phyloP scores from a whole-genome alignment of 2,329 filamentous ascomycete genomes.

The Monilinia polystroma region DNA sequence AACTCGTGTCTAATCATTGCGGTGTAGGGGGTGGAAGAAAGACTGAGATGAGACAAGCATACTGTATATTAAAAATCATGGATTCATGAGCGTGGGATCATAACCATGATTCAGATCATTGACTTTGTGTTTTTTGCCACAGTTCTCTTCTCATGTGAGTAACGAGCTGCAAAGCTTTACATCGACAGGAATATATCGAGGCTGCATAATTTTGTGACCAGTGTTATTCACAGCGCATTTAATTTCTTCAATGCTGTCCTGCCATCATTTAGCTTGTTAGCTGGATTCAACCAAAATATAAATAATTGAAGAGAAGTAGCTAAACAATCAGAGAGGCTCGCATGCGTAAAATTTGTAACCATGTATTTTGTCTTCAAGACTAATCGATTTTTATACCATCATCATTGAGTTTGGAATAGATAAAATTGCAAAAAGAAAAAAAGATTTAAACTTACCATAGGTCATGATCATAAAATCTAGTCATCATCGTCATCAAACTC shows the following conservation, averaged over 20 bases:
- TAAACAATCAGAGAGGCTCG: constrained; percentile 66
- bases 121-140: neutral
- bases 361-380: constrained; percentile 95
- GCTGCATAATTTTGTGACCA: neutral
- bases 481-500: constrained; percentile 45
- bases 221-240: neutral
- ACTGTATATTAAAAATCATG: neutral
- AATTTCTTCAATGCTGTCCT: neutral
- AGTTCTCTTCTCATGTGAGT: no score
- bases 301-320: neutral
- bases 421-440: neutral
- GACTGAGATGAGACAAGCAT: neutral
- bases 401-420: constrained; percentile 50
- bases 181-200: neutral
- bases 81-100: neutral
- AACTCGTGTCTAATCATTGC: constrained; percentile 85
- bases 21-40: neutral
- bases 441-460: constrained; percentile 8
- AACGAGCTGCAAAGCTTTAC: neutral
- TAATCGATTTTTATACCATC: constrained; percentile 84
- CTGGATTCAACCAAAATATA: neutral
- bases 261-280: neutral
- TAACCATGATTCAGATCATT: neutral
- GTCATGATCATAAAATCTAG: constrained; percentile 17
- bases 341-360: constrained; percentile 79